Evolutionary conservation across 306 rosid species (phyloP), one percentile per base, ranked within the genome.

Genomic region (Corylus avellana): DNA sequence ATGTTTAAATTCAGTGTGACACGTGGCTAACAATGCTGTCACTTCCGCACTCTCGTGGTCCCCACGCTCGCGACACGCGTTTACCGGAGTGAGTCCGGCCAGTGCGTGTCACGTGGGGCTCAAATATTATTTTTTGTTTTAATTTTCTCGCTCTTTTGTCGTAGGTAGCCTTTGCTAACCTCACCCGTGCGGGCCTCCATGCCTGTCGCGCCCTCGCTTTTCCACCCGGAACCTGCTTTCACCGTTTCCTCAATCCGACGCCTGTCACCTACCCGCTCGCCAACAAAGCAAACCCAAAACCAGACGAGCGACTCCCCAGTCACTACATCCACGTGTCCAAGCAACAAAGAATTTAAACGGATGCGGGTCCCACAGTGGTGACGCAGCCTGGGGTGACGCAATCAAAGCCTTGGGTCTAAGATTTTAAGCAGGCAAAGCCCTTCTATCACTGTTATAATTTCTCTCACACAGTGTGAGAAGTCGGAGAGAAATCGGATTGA

Each of bases 91-190:
- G 82, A 37, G 82, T 83, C 73, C 25, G 77, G 84, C 94, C 74
- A 85, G 85, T 84, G 90, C 88, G 89, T 86, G 86, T 90, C 89
- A 88, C 90, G 90, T 88, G 94, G 89, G 83, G 85, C 84, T 59
- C 72, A 54, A 46, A 14, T 47, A 76, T 73, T 58, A 78, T 79
- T 70, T 64, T 48, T 56, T 25, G 56, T 55, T 17, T 69, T 69
- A 63, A 49, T 12, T 49, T 49, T 49, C 3, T 49, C 53, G 14
- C 53, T 49, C 53, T 49, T 49, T 49, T 49, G 12, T 12, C 12
- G 14, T 10, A 12, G 13, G 12, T 9, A 49, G 61, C 58, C 78
- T 9, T 17, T 35, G 77, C 76, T 75, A 86, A 61, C n/a, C 46
- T 80, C 89, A 83, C 77, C 77, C 51, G 7, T 14, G 1, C 7